Conservation (phyloP, 2,329 filamentous ascomycete species). For the Dothideomycetes sp. region DNA sequence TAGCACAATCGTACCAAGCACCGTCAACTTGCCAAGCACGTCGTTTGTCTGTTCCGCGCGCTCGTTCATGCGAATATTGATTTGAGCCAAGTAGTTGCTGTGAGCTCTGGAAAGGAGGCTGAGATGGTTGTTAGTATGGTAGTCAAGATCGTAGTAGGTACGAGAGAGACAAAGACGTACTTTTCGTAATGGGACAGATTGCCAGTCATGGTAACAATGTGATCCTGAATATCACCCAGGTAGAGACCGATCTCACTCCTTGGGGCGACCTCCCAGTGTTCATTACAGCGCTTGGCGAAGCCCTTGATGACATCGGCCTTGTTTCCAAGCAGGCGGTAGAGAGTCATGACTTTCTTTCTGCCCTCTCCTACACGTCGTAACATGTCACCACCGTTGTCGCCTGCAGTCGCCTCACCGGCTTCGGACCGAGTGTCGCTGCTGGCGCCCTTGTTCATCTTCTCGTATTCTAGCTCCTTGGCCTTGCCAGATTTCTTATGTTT, state of each 20-base stretch:
- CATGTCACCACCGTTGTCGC: conserved; percentile 60
- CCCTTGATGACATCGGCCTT: conserved; percentile 99
- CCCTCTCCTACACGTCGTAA: conserved; percentile 84
- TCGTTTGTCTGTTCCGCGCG: conserved; percentile 92
- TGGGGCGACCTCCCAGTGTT: conserved; percentile 93
- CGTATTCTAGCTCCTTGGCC: conserved; percentile 10
- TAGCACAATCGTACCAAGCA: conserved; percentile 90
- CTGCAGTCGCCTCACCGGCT: conserved; percentile 25
- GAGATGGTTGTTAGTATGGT: conserved; percentile 8
- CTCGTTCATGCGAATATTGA: conserved; percentile 98
- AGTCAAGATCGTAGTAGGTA: conserved; percentile 8
- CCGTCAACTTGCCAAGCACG: conserved; percentile 86
- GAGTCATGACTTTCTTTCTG: conserved; percentile 91
- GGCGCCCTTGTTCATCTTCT: conserved; percentile 19
- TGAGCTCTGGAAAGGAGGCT: conserved; percentile 86
- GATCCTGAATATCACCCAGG: conserved; percentile 95
- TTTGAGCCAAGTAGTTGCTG: conserved; percentile 96
- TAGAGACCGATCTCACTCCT: conserved; percentile 95
- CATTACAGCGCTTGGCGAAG: conserved; percentile 95
- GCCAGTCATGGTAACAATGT: conserved; percentile 97
- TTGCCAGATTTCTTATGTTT: conserved; percentile 10
- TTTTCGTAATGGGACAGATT: conserved; percentile 95
- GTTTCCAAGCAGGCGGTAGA: conserved; percentile 86
- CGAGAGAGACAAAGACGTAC: conserved; percentile 39
- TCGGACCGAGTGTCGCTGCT: conserved; percentile 12